Evolutionary conservation across 495 filamentous ascomycete genomes (phyloP), one percentile per base, ranked within the genome.

Genomic region (Oidiodendron maius): DNA sequence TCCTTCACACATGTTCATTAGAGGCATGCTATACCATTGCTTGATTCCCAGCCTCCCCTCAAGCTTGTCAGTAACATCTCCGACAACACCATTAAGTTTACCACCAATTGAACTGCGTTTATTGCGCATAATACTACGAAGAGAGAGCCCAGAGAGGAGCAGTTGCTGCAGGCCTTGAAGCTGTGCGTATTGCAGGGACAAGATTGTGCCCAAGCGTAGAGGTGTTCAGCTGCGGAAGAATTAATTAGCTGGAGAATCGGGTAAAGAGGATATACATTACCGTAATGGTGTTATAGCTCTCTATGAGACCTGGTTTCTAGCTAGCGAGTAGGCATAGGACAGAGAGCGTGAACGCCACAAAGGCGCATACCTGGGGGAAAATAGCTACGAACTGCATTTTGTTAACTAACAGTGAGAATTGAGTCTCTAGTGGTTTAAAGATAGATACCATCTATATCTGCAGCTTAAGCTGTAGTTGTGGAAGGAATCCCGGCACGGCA

Each of bases 11-110:
- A 81, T 76, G 45, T 79, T 72, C 64, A 89, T 76, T 41, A 88
- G 58, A 56, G 91, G 84, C 17, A 82, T 57, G 36, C 79, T 81
- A 64, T 91, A 91, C 66, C 83, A 94, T 54, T 87, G 72, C n/a
- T 78, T 70, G 42, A 87, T 71, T 12, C 77, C 77, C 4, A 81
- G 69, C 3, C 70, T 52, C 4, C 64, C 55, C 1, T 70, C 68
- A 12, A 80, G 42, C 30, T 67, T 56, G 50, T 75, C 71, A 40
- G 71, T 64, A 34, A 68, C 56, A 47, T 74, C 65, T 37, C 72
- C 61, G 3, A 50, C 44, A 16, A 66, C 56, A 24, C 63, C 53
- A 42, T 72, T 53, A 4, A 59, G 42, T 38, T 59, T 56, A 20
- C 61, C 56, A 30, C 70, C 63, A 34, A 61, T 43, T 24, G 69